phyloP scores from a whole-genome alignment of 2,329 filamentous ascomycete species.

The Trichophyton mentagrophytes region DNA sequence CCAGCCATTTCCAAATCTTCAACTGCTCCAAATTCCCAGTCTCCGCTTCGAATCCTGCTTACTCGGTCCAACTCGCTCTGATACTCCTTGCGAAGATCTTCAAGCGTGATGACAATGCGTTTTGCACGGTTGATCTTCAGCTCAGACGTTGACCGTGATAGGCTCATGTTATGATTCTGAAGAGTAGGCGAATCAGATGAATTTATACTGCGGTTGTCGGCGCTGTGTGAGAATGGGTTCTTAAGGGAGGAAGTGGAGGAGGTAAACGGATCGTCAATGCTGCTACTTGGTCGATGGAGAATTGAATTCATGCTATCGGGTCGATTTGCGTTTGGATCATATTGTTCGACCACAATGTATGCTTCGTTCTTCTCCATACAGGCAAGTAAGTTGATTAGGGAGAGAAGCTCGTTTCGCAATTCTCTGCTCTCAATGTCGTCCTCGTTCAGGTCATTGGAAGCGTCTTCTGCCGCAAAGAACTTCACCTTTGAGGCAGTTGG shows the following conservation, averaged over 20 bases:
- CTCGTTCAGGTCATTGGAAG: conserved; percentile 16
- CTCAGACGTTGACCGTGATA: neutral
- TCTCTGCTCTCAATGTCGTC: conserved; percentile 39
- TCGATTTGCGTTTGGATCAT: conserved; percentile 9
- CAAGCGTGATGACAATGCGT: conserved; percentile 70
- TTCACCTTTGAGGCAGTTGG: conserved; percentile 22
- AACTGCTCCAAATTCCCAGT: conserved; percentile 58
- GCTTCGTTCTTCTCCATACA: conserved; percentile 72
- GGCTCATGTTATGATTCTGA: neutral
- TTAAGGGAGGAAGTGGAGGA: neutral
- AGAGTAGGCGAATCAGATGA: neutral
- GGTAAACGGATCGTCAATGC: neutral
- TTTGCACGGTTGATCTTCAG: conserved; percentile 33
- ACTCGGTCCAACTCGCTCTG: conserved; percentile 80
- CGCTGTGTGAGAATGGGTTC: neutral
- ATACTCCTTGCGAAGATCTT: conserved; percentile 78
- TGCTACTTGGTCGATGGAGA: neutral
- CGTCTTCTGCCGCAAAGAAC: conserved; percentile 21
- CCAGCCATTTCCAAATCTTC: conserved; percentile 1
- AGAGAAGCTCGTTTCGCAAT: conserved; percentile 59
- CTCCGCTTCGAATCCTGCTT: conserved; percentile 73
- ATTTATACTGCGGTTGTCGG: neutral
- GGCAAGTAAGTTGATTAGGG: conserved; percentile 82
- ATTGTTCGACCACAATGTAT: conserved; percentile 51
- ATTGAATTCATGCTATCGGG: conserved; percentile 29